These are phyloP conservation scores for Raddia distichophylla DNA, from an alignment of 176 grass and related monocot species.

Conservation along the genomic window DNA sequence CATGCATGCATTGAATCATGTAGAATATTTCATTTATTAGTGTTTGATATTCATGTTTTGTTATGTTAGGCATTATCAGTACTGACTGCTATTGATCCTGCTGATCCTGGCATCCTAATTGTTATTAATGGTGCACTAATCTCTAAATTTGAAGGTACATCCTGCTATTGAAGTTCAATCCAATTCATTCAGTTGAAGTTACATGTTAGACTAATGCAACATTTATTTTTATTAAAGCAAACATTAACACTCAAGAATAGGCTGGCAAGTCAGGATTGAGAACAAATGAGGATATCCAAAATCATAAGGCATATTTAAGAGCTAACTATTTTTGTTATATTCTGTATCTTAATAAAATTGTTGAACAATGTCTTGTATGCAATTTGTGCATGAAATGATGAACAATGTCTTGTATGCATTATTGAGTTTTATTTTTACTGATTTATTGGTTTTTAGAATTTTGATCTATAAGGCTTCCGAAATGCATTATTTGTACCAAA, in stretches of 20 bases:
- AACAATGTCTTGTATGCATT: too few relatives aligned
- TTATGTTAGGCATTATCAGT: constrained; percentile 76
- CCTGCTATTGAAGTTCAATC: constrained; percentile 31
- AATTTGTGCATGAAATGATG: too few relatives aligned
- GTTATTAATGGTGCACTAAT: constrained; percentile 63
- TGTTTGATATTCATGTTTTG: constrained; percentile 36
- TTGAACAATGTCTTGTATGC: too few relatives aligned
- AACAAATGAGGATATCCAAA: constrained; percentile 24
- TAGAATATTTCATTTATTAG: constrained; percentile 26
- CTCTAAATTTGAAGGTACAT: constrained; percentile 62
- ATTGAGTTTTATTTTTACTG: too few relatives aligned
- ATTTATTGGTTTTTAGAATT: too few relatives aligned
- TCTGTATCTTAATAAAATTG: not conserved
- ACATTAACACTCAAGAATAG: constrained; percentile 45
- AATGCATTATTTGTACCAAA: too few relatives aligned
- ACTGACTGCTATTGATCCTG: constrained; percentile 90
- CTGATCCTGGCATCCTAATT: constrained; percentile 87
- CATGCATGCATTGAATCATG: not conserved
- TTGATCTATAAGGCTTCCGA: too few relatives aligned
- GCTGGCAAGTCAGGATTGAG: constrained; percentile 38
- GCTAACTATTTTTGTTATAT: constrained; percentile 65
- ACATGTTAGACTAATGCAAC: constrained; percentile 44
- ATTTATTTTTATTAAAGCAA: constrained; percentile 43
- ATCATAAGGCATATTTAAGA: constrained; percentile 63
- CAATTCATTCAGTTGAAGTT: constrained; percentile 35